Conservation (phyloP, 1,284 basidiomycete species). For the Caloboletus inedulis region DNA sequence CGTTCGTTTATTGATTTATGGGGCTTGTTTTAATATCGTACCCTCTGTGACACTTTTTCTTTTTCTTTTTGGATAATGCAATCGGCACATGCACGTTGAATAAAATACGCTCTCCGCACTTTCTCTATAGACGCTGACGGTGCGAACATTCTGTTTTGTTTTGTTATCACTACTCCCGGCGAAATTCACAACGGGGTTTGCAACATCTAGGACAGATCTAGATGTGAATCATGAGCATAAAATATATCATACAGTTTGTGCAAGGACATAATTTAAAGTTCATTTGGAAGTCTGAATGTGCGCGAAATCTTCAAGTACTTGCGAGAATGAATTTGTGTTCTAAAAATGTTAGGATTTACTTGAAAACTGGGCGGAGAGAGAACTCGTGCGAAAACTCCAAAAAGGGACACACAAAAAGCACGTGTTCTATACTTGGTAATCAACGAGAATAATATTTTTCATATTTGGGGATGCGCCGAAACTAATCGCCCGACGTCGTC, state of each 20-base stretch:
- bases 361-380: neutral
- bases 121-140: too few species aligned
- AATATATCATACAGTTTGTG: neutral
- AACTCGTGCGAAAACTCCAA: neutral
- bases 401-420: too few species aligned
- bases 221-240: neutral
- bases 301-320: neutral
- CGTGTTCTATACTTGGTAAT: too few species aligned
- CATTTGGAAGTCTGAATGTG: neutral
- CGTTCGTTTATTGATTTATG: constrained; percentile 19
- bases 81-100: neutral
- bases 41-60: constrained; percentile 6
- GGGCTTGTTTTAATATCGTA: constrained; percentile 21
- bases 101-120: neutral
- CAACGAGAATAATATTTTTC: too few species aligned
- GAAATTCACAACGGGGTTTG: neutral
- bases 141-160: too few species aligned
- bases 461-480: too few species aligned
- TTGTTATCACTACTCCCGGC: too few species aligned
- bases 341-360: neutral
- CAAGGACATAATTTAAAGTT: neutral
- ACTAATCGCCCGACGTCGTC: too few species aligned
- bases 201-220: neutral
- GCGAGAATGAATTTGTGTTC: neutral
- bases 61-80: constrained; percentile 1